Conservation (phyloP, 495 filamentous ascomycete genomes). For the Gamarada debralockiae region DNA sequence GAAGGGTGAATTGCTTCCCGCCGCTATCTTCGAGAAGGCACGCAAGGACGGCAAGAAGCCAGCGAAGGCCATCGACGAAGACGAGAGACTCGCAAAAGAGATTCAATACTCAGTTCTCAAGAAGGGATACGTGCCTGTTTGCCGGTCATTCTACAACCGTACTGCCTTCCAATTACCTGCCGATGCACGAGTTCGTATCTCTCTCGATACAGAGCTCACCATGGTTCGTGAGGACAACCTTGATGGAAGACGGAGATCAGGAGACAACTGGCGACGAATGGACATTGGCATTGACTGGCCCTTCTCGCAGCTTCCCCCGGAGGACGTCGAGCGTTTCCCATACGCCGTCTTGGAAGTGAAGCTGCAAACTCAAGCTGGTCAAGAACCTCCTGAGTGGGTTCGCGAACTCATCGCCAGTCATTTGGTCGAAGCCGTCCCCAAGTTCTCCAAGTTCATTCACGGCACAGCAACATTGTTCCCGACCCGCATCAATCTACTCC, state of each 20-base stretch:
- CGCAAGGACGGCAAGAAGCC: constrained; percentile 92
- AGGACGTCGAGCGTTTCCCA: constrained; percentile 86
- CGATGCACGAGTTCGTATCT: constrained; percentile 94
- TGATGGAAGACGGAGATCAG: constrained; percentile 70
- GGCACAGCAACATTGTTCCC: constrained; percentile 86
- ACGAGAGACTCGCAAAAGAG: constrained; percentile 86
- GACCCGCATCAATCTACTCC: constrained; percentile 80
- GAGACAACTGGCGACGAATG: constrained; percentile 92
- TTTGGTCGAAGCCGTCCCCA: constrained; percentile 95
- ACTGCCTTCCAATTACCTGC: constrained; percentile 97
- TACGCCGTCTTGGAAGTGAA: constrained; percentile 98
- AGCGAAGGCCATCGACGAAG: constrained; percentile 79
- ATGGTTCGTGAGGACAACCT: constrained; percentile 95
- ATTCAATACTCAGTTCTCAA: constrained; percentile 90
- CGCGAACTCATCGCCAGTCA: constrained; percentile 87
- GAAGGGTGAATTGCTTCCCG: constrained; percentile 73
- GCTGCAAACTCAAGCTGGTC: constrained; percentile 94
- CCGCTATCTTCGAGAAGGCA: constrained; percentile 87
- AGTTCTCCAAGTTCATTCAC: constrained; percentile 99
- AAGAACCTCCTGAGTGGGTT: constrained; percentile 96
- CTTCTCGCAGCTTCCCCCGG: constrained; percentile 80
- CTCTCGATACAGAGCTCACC: constrained; percentile 90
- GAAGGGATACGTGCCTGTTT: constrained; percentile 77
- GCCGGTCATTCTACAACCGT: constrained; percentile 92
- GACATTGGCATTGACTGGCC: constrained; percentile 97